Base-by-base conservation (phyloP, 768 basidiomycete species). In the Leucocoprinus birnbaumii region DNA sequence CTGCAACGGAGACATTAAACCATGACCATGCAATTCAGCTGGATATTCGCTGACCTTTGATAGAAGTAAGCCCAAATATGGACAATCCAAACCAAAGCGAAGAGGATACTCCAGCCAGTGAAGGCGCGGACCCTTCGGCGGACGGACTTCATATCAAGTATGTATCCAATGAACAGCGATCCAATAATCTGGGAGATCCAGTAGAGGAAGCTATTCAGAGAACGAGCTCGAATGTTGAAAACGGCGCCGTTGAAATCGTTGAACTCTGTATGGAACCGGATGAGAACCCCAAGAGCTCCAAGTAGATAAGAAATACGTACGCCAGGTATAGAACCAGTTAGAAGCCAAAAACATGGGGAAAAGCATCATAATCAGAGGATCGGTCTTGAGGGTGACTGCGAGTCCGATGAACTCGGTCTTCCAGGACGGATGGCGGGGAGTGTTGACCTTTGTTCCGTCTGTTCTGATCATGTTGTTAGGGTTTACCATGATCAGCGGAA, bases 251-350 rank as follows among this genome's bases (percentile, higher is more conserved):
- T 94, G 68, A 78, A 92, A 47, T 83, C 87, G 58, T 88, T 91
- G 70, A 87, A 87, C 68, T 91, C 86, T 89, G n/a, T n/a, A n/a
- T n/a, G 57, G 49, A 63, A 34, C 6, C 38, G 18, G 18, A 24
- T 53, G 35, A 58, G 54, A 11, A 42, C 42, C 34, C 49, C 55
- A 27, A 48, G 19, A 27, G 40, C n/a, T n/a, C n/a, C n/a, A 31
- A 16, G 42, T 2, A 41, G 24, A 19, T 46, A 21, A 48, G 34
- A 2, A 34, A 13, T n/a, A 67, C 85, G 64, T 57, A 89, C 87
- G 89, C 87, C 87, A 91, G 2, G 89, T 86, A 64, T 91, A 91
- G 71, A 91, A 91, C 80, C 87, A 91, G 66, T 91, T 91, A 40
- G 85, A 87, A 7, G 87, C 82, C 52, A 91, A 82, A 69, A 92